phyloP scores from a whole-genome alignment of 768 basidiomycete species.

The Podaxis sp. region DNA sequence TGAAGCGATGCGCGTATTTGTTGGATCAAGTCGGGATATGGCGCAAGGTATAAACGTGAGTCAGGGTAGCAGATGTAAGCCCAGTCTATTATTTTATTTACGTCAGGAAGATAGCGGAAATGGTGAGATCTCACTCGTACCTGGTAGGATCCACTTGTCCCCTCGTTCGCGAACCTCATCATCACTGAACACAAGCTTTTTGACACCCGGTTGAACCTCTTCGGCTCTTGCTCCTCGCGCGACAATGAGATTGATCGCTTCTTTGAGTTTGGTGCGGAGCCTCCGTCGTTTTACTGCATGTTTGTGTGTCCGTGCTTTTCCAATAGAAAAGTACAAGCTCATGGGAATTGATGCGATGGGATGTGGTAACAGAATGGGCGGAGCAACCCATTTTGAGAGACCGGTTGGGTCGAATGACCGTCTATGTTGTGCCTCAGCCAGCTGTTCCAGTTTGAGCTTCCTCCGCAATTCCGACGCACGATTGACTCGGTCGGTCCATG shows the following conservation, averaged over 20 bases:
- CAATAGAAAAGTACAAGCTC: conserved; percentile 2
- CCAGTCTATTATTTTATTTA: neutral
- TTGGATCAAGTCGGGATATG: neutral
- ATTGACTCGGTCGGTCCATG: neutral
- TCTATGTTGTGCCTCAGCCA: neutral
- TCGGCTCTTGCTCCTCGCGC: neutral
- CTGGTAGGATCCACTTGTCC: conserved; percentile 6
- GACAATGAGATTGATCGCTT: neutral
- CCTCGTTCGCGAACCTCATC: neutral
- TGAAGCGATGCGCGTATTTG: neutral
- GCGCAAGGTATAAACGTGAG: neutral
- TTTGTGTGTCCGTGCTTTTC: conserved; percentile 9
- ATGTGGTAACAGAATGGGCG: neutral
- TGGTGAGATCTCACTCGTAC: neutral
- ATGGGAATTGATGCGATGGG: conserved; percentile 3
- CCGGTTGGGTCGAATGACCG: neutral
- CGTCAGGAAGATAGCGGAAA: neutral
- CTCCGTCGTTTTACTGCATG: conserved; percentile 5
- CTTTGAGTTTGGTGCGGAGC: conserved; percentile 3
- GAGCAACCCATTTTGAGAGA: neutral
- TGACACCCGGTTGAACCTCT: neutral
- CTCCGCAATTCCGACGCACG: neutral
- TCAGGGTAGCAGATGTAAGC: conserved; percentile 6
- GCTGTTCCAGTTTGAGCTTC: neutral
- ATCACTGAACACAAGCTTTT: neutral